Evolutionary conservation across 2,329 filamentous ascomycete species (phyloP).

Genomic region (Diplocarpon mali): DNA sequence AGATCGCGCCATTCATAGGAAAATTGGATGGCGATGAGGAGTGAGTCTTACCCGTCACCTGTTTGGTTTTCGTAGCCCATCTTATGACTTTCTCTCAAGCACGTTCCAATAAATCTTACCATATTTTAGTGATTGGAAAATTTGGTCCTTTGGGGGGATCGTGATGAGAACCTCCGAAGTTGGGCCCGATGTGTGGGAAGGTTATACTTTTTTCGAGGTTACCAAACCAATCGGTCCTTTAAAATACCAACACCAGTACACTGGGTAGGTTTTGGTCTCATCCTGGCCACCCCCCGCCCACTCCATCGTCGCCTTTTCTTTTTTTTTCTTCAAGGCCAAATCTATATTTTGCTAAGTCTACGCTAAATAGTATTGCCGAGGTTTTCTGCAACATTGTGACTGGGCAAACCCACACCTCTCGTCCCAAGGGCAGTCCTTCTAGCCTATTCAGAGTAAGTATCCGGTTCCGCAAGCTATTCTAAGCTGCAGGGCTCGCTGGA

Average conservation of each 20-base stretch:
- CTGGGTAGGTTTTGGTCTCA: not conserved
- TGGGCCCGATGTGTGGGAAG: not conserved
- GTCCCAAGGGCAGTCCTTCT: too few species aligned
- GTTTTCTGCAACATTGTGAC: too few species aligned
- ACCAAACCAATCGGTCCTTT: not conserved
- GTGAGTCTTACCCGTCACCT: too few species aligned
- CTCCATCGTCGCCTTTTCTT: too few species aligned
- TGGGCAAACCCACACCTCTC: too few species aligned
- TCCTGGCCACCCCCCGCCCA: not conserved
- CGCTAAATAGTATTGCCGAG: too few species aligned
- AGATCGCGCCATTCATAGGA: too few species aligned
- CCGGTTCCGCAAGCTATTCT: not conserved
- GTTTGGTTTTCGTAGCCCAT: not conserved
- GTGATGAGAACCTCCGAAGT: not conserved
- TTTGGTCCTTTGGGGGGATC: constrained; percentile 13
- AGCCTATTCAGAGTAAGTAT: too few species aligned
- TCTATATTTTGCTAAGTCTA: too few species aligned
- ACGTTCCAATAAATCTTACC: not conserved
- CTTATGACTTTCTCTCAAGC: not conserved
- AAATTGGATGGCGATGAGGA: too few species aligned
- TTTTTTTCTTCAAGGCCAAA: too few species aligned
- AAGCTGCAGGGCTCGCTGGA: not conserved
- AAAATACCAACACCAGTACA: not conserved
- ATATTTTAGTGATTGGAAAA: not conserved
- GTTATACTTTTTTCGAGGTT: constrained; percentile 6